Base-by-base conservation (phyloP, 2,329 filamentous ascomycete species). In the Colletotrichum sp. region DNA sequence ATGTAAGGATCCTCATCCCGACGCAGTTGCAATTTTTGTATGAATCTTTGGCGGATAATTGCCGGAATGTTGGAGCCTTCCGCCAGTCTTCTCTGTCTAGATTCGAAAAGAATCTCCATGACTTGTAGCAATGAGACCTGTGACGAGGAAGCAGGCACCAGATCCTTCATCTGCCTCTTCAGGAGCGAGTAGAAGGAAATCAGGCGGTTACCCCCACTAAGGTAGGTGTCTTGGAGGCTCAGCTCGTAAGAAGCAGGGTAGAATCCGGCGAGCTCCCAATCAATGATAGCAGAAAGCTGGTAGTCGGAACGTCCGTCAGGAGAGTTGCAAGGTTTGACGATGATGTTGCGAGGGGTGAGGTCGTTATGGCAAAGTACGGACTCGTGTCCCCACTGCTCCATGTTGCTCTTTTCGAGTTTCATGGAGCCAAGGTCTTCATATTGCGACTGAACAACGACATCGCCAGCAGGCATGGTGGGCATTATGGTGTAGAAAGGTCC, bases 311-410 rank as follows among this genome's bases (percentile, higher is more conserved):
- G 5, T 28, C 36, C 36, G 22, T 48, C 15, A 16, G 22, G 19
- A 65, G 32, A 44, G 27, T 32, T 22, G 57, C 19, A 30, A 7
- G 19, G n/a, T 8, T 30, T 11, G 8, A 70, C 34, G 16, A 70
- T 52, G 25, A 70, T 70, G 68, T 70, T 70, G 36, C 57, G 36
- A n/a, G 55, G 68, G 34, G 34, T 70, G 57, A 70, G 55, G 34
- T 70, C 68, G 36, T 70, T 70, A 57, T 70, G 68, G 57, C 68
- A 70, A 30, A 63, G 19, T 19, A 70, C 68, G n/a, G 68, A 57
- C 13, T 63, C 68, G 4, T 16, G 5, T 6, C 13, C 34, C 68
- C 57, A 70, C 27, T 63, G 19, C 57, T 61, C 68, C 34, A 52
- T 34, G 68, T 1, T 65, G 25, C 11, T 28, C 32, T 13, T 48